Evolutionary conservation across 805 yeast genomes (phyloP), one percentile per base, ranked within the genome.

Genomic region (Suhomyces emberorum): DNA sequence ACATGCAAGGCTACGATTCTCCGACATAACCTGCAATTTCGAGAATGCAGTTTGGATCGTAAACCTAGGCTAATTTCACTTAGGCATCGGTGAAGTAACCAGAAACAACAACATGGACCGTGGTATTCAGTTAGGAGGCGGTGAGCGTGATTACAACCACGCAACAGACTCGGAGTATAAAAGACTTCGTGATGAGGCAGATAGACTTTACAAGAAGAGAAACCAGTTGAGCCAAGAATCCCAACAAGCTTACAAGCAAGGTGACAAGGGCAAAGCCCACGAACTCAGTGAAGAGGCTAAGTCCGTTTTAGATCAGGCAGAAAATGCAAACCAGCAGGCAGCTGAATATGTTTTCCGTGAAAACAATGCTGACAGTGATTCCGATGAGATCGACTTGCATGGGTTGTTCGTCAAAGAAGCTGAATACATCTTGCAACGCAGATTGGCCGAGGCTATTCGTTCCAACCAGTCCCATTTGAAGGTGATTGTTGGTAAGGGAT

Each of bases 381-480:
- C 72, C 16, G 83, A 87, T 57, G 98, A 91, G 60, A 88, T 91
- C 44, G 98, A 91, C 63, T 69, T 91, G 35, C 98, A 91, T 59
- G 98, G 98, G 0, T 65, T 91, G 20, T 89, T 72, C 49, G 95
- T 91, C 14, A 83, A 81, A 55, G 98, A 91, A 63, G 96, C 97
- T 6, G 77, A 77, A 42, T 83, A 77, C 54, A 77, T 83, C 34
- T 68, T 91, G 46, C 85, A 82, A 48, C 77, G 75, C 42, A 72
- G 98, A 39, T 74, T 91, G 32, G 70, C 72, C n/a, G 79, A 78
- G 18, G 87, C 81, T 36, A 70, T 77, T 11, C 65, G 77, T 16
- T 62, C 72, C 21, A 66, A 75, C 37, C 93, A 86, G 52, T 59
- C 73, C 3, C 76, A 74, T 33, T 63, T 91, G 29, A 76, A 79